phyloP scores from a whole-genome alignment of 2,329 filamentous ascomycete genomes.

The Pseudovirgaria hyperparasitica region DNA sequence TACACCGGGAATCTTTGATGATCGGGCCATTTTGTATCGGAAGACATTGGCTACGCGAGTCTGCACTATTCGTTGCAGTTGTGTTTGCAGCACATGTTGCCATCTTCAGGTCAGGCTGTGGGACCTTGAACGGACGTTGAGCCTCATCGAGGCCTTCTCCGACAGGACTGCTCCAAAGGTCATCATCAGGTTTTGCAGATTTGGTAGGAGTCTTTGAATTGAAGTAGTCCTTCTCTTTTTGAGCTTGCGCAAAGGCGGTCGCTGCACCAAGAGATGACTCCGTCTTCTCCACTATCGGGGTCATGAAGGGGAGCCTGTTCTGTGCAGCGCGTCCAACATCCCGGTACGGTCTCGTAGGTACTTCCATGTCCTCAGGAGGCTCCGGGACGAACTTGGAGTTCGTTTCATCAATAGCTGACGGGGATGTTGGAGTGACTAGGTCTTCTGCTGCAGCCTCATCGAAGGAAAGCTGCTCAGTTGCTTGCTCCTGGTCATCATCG shows the following conservation, averaged over 20 bases:
- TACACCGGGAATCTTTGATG: slow-evolving; percentile 73
- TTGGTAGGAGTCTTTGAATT: slow-evolving; percentile 69
- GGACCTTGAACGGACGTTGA: slow-evolving; percentile 29
- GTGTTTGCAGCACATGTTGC: slow-evolving; percentile 30
- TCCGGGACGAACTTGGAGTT: slow-evolving; percentile 56
- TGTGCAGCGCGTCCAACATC: slow-evolving; percentile 71
- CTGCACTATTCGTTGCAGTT: slow-evolving; percentile 5
- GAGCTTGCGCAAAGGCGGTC: slow-evolving; percentile 31
- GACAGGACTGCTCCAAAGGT: slow-evolving; percentile 58
- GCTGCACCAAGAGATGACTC: slow-evolving; percentile 63
- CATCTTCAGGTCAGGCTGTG: slow-evolving; percentile 40
- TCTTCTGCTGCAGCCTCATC: slow-evolving; percentile 22
- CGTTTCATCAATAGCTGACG: too few species aligned
- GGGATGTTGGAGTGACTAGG: slow-evolving; percentile 36
- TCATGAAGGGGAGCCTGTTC: slow-evolving; percentile 94
- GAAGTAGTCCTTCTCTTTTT: slow-evolving; percentile 45
- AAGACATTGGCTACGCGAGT: slow-evolving; percentile 12
- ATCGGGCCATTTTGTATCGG: slow-evolving; percentile 51
- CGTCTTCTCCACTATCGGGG: slow-evolving; percentile 90
- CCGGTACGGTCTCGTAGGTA: slow-evolving; percentile 66
- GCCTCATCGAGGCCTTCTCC: slow-evolving; percentile 46
- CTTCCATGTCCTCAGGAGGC: slow-evolving; percentile 75
- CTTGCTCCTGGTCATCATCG: slow-evolving; percentile 23
- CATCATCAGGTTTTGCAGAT: slow-evolving; percentile 32
- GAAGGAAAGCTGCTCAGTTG: slow-evolving; percentile 14